Evolutionary conservation across 2,329 filamentous ascomycete genomes (phyloP), one percentile per base, ranked within the genome.

Genomic region (Cryphonectria parasitica): DNA sequence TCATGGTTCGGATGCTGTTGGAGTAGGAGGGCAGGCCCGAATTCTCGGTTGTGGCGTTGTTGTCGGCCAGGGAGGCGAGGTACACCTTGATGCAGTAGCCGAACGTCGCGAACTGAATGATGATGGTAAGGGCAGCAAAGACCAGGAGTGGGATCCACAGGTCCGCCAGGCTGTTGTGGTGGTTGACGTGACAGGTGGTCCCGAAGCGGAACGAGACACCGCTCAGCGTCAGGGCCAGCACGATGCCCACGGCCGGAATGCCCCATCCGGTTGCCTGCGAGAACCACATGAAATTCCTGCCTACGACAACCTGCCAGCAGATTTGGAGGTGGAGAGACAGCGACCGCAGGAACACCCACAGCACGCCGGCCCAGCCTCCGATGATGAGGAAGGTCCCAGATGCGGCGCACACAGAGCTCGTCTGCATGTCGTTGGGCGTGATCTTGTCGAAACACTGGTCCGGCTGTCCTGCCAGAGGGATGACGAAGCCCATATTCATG

Each of bases 141-240:
- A 91, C 88, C 74, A 97, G 85, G 39, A 98, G 81, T 0, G 96
- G 97, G 22, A 95, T 93, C 95, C 95, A 98, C 77, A 97, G 93
- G 78, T 92, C 92, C 43, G 90, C 88, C 79, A 97, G 83, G 72
- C 93, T 95, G 79, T 97, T 89, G 69, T 89, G 83, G 80, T 97
- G 93, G 83, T 98, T 98, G 83, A 98, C 95, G 79, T 98, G 95
- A 81, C 96, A 99, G 39, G 94, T 92, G 64, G 88, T 87, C 67
- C 96, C 96, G 77, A 98, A 98, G 66, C 96, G 91, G 82, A 95
- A 98, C 1, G 95, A 98, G 4, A 98, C 93, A 28, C 96, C 96
- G 66, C 95, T 98, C 73, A 97, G 85, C 58, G 93, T 87, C 74
- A 98, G 87, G 65, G 92, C 93, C 58, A 95, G 80, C 3, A 90